A percentile compares a stretch with the other conserved stretches of the same genome.
Evolutionary conservation across 257 asterid genomes (phyloP).

Genomic region (Marsdenia floribunda): DNA sequence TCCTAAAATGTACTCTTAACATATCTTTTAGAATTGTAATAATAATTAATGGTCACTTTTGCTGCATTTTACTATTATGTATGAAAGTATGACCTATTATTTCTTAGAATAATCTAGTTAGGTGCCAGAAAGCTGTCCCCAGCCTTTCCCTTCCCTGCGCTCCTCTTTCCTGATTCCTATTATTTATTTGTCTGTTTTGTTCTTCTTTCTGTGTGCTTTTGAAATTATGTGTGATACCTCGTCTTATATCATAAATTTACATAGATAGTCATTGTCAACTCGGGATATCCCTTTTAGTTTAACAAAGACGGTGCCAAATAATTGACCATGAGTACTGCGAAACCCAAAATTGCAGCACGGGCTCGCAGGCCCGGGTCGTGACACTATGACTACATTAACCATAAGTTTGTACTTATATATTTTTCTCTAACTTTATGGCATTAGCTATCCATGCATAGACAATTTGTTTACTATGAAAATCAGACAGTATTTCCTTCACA

Average conservation of each 20-base stretch:
- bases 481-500: background rate
- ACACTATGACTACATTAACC: background rate
- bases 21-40: slow-evolving; percentile 16
- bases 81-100: background rate
- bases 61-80: background rate
- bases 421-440: background rate
- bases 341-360: no score
- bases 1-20: slow-evolving; percentile 10
- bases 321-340: no score
- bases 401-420: background rate
- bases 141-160: background rate
- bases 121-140: background rate
- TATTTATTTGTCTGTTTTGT: no score
- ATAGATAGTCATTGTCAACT: no score
- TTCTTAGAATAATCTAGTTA: background rate
- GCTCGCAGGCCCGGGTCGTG: no score
- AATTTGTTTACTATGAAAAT: background rate
- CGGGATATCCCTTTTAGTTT: no score
- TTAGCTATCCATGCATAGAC: background rate
- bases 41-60: slow-evolving; percentile 6
- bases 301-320: no score
- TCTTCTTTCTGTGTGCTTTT: no score
- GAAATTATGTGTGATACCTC: no score
- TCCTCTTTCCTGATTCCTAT: background rate
- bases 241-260: no score